Base-by-base conservation (phyloP, 2,329 filamentous ascomycete genomes). In the Exophiala alcalophila region DNA sequence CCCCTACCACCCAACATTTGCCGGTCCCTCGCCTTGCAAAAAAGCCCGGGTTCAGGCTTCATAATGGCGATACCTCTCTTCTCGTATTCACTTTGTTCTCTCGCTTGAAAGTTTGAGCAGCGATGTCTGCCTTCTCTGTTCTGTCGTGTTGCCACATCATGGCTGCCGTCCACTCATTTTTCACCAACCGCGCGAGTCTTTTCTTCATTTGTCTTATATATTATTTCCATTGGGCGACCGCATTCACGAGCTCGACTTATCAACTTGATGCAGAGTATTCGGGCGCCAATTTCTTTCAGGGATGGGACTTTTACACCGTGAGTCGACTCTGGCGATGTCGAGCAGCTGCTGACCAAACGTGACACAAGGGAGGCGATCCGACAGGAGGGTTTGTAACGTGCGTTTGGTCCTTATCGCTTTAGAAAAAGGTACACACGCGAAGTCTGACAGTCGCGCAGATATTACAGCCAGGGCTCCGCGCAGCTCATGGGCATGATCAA, bases 221-320 rank as follows among this genome's bases (percentile, higher is more conserved):
- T 35, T 44, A 27, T 35, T 40, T 46, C 11, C 37, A 34, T 33
- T 53, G 26, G 29, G 49, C 35, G 14, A 25, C 15, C 15, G 47
- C 44, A 11, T 26, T 49, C 14, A 51, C 52, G 11, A 29, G 49
- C 25, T 50, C 47, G 2, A 38, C 45, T 14, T 55, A 53, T 42
- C 42, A 48, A 24, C 29, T 56, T 18, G 52, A 53, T 25, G 19
- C 53, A 7, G 47, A 52, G 28, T 61, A 64, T 44, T 51, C 53
- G 8, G 64, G 62, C 7, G 49, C 57, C 8, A 60, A 55, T 37
- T 69, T 67, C 57, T 68, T 68, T 41, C 58, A 62, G 42, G 57
- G 61, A 37, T 69, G 66, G 52, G 59, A 66, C 34, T 66, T 66
- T 53, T 65, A 57, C 45, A 62, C 60, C 7, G 52, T 54, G 21